A percentile compares a stretch with the other conserved stretches of the same genome.
Evolutionary conservation across 2,329 filamentous ascomycete species (phyloP).

Genomic region (Pseudopithomyces chartarum): DNA sequence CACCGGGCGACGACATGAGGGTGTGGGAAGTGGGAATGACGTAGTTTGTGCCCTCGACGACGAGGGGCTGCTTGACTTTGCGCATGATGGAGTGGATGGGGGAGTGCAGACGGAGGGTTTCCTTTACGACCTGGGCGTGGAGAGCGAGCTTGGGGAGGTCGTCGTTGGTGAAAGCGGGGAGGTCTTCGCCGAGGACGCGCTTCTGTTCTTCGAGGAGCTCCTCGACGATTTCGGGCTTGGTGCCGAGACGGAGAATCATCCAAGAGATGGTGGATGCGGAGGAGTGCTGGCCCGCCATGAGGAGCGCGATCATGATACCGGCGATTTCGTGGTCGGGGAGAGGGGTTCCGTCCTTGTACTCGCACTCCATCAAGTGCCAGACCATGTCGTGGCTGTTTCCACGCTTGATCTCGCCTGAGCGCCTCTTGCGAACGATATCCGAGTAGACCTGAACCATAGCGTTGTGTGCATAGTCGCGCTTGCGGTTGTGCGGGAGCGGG

Average conservation of each 20-base stretch:
- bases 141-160: constrained; percentile 78
- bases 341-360: constrained; percentile 79
- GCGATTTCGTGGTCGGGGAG: constrained; percentile 86
- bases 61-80: constrained; percentile 86
- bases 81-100: constrained; percentile 96
- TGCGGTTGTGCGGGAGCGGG: constrained; percentile 85
- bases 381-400: constrained; percentile 73
- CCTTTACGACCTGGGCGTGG: constrained; percentile 84
- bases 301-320: constrained; percentile 91
- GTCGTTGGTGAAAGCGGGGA: constrained; percentile 77
- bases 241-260: constrained; percentile 82
- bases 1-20: constrained; percentile 83
- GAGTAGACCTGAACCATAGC: constrained; percentile 83
- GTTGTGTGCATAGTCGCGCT: constrained; percentile 76
- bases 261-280: constrained; percentile 83
- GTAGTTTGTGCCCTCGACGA: constrained; percentile 80
- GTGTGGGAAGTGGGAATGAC: constrained; percentile 80
- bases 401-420: constrained; percentile 57
- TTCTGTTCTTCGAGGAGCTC: constrained; percentile 85
- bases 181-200: constrained; percentile 71
- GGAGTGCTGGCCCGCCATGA: constrained; percentile 92
- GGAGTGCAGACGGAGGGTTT: constrained; percentile 87
- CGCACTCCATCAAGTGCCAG: constrained; percentile 84
- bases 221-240: constrained; percentile 76
- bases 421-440: constrained; percentile 77